A percentile compares a stretch with the other conserved stretches of the same genome.
Evolutionary conservation across 2,329 filamentous ascomycete genomes (phyloP).

Genomic region (Claviceps sp.): DNA sequence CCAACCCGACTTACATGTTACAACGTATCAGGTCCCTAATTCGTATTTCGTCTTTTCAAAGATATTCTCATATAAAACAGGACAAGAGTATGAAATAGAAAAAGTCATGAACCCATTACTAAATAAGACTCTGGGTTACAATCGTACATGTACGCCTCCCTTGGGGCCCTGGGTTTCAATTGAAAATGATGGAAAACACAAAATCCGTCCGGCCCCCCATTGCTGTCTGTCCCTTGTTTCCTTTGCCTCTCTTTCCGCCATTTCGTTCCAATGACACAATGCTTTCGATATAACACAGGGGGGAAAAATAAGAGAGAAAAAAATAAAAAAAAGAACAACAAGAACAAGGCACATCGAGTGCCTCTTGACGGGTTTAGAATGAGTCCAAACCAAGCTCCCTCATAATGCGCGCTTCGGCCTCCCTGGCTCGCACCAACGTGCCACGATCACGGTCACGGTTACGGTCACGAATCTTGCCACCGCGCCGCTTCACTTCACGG

Average conservation of each 20-base stretch:
- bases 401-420: slow-evolving; percentile 7
- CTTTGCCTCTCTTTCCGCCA: slow-evolving; percentile 4
- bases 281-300: slow-evolving; percentile 10
- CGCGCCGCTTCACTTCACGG: slow-evolving; percentile 14
- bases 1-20: too few relatives aligned
- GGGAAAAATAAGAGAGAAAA: background rate
- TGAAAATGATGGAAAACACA: slow-evolving; percentile 4
- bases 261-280: slow-evolving; percentile 8
- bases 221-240: slow-evolving; percentile 4
- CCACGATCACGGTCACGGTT: slow-evolving; percentile 1
- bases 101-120: slow-evolving; percentile 4
- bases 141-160: slow-evolving; percentile 23
- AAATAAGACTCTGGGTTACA: slow-evolving; percentile 12
- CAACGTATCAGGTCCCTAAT: too few relatives aligned
- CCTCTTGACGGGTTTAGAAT: slow-evolving; percentile 3
- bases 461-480: slow-evolving; percentile 7
- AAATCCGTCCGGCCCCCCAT: slow-evolving; percentile 5
- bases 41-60: slow-evolving; percentile 10
- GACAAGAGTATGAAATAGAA: slow-evolving; percentile 12
- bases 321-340: background rate
- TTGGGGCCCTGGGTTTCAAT: slow-evolving; percentile 7
- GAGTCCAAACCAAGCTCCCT: slow-evolving; percentile 8
- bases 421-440: background rate
- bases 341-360: background rate
- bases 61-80: slow-evolving; percentile 15